Conservation (phyloP, 2,329 filamentous ascomycete genomes). For the Phaeosphaeriaceae sp. region DNA sequence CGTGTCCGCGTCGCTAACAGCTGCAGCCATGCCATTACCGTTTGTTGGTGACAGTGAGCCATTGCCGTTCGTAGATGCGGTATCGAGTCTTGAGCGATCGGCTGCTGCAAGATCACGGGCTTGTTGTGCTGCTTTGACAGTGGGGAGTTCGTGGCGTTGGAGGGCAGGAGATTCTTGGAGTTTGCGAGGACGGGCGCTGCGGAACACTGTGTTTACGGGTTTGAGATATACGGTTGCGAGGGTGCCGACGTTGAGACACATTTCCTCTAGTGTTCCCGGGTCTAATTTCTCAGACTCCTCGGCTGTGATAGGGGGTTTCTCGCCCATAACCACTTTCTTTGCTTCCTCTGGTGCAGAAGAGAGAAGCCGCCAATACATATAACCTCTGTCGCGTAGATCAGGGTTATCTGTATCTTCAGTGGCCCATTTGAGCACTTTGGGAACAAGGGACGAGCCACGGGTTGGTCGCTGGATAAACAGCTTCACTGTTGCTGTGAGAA, state of each 20-base stretch:
- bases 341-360: conserved; percentile 89
- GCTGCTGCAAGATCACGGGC: conserved; percentile 41
- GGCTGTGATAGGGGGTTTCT: conserved; percentile 94
- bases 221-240: conserved; percentile 97
- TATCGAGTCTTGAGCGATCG: conserved; percentile 39
- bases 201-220: conserved; percentile 95
- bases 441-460: conserved; percentile 90
- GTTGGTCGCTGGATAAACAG: conserved; percentile 96
- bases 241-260: conserved; percentile 95
- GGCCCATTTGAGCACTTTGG: conserved; percentile 95
- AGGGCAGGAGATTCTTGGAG: conserved; percentile 85
- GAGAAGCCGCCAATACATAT: conserved; percentile 98
- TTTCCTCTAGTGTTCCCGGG: conserved; percentile 88
- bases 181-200: conserved; percentile 79
- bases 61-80: conserved; percentile 35
- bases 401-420: conserved; percentile 99
- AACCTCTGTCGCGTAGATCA: conserved; percentile 91
- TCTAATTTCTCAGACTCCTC: conserved; percentile 90
- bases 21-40: conserved; percentile 65
- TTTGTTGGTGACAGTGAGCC: conserved; percentile 27
- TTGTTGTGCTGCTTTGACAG: conserved; percentile 55
- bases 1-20: conserved; percentile 83
- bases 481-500: conserved; percentile 96
- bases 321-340: conserved; percentile 91
- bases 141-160: conserved; percentile 72